Percentiles rank a stretch among this genome's conserved stretches.
Evolutionary conservation across 1,284 basidiomycete species (phyloP).

Genomic region (Trichosporon faecale): DNA sequence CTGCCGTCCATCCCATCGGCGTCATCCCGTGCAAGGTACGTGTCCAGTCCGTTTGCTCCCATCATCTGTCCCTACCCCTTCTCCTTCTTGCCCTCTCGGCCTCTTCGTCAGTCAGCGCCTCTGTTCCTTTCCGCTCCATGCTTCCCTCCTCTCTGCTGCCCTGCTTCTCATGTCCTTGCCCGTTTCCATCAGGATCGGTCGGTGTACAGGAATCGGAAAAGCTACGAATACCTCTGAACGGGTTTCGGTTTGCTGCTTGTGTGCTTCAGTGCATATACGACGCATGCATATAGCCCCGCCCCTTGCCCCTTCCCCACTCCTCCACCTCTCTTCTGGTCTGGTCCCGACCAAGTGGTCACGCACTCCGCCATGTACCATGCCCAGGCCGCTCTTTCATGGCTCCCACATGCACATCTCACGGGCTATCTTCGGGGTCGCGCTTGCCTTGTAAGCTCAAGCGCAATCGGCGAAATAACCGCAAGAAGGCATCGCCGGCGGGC

Average conservation of each 20-base stretch:
- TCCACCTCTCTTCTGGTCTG: background rate
- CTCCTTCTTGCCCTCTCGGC: background rate
- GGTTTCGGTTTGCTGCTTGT: background rate
- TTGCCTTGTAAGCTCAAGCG: background rate
- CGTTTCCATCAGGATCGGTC: background rate
- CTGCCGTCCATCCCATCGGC: conserved; percentile 4
- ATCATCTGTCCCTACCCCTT: background rate
- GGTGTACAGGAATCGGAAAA: background rate
- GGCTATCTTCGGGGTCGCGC: background rate
- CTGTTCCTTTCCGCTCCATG: background rate
- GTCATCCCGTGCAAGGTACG: conserved; percentile 7
- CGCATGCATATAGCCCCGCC: background rate
- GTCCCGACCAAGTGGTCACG: background rate
- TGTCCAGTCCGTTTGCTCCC: background rate
- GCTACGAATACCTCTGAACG: conserved; percentile 3
- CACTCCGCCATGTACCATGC: background rate
- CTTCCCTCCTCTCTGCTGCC: background rate
- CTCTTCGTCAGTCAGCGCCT: background rate
- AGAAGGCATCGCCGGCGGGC: background rate
- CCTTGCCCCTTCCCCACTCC: background rate
- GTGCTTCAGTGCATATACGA: background rate
- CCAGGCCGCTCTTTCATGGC: background rate
- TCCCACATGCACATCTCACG: conserved; percentile 1
- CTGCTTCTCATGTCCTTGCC: background rate
- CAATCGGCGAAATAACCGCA: background rate